Conservation (phyloP, 768 basidiomycete species). For the Lentinula boryana region DNA sequence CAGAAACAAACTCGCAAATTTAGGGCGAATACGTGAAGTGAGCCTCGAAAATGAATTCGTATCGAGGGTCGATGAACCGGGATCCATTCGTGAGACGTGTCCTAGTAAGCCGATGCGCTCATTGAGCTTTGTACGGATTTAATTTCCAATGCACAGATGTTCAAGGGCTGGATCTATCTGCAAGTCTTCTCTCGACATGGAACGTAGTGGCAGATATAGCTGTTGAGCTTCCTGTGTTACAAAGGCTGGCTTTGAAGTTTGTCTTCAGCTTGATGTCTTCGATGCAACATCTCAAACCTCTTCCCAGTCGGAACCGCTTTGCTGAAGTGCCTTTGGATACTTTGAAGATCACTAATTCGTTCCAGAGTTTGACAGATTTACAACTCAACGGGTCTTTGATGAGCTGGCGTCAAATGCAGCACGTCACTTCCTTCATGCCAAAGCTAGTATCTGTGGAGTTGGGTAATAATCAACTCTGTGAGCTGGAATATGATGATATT, state of each 20-base stretch:
- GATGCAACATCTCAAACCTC: slow-evolving; percentile 11
- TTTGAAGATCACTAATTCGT: slow-evolving; percentile 31
- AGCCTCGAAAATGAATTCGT: slow-evolving; percentile 73
- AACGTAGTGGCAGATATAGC: slow-evolving; percentile 57
- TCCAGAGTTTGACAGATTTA: slow-evolving; percentile 52
- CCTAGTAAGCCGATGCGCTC: slow-evolving; percentile 50
- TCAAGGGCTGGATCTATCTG: slow-evolving; percentile 76
- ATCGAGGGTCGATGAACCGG: slow-evolving; percentile 40
- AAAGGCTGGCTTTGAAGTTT: slow-evolving; percentile 75
- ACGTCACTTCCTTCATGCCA: slow-evolving; percentile 47
- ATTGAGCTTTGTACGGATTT: slow-evolving; percentile 4
- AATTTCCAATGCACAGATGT: slow-evolving; percentile 43
- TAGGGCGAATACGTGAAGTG: slow-evolving; percentile 67
- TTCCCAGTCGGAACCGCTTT: slow-evolving; percentile 63
- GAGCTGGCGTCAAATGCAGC: slow-evolving; percentile 62
- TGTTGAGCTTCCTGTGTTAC: slow-evolving; percentile 52
- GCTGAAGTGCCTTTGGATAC: slow-evolving; percentile 24
- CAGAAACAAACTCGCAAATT: slow-evolving; percentile 56
- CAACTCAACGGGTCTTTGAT: slow-evolving; percentile 71
- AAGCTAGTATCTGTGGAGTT: slow-evolving; percentile 53
- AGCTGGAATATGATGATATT: slow-evolving; percentile 17
- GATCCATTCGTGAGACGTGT: slow-evolving; percentile 50
- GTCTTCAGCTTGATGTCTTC: slow-evolving; percentile 20
- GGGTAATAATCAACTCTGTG: slow-evolving; percentile 59
- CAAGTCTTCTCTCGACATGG: slow-evolving; percentile 72